Evolutionary conservation across 805 yeast species (phyloP), one percentile per base, ranked within the genome.

Genomic region (Starmerella sirachaensis): DNA sequence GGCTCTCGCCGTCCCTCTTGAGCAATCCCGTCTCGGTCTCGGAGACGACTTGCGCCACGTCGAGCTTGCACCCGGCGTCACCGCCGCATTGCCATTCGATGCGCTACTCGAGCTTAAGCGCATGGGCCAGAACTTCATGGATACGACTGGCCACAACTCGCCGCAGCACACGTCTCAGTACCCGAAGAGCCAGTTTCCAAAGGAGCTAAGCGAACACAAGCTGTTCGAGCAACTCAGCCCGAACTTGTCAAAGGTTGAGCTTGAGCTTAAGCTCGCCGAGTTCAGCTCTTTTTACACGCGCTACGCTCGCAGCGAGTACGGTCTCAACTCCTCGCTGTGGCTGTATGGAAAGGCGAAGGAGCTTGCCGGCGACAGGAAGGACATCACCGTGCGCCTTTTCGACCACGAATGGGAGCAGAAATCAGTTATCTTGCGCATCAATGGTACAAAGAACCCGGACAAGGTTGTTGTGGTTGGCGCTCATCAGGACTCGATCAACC

Each of bases 401-500:
- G 59, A 68, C 18, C 95, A 86, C 56, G 51, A 64, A 3, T 86
- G 94, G 94, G 65, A 63, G 45, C 96, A 86, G 59, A 76, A 70
- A 52, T 78, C 91, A 3, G 63, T 83, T 3, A 68, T 86, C 35
- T 82, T 81, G 8, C 63, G 68, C 12, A 65, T 86, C 30, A 66
- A 47, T 25, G 62, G 62, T 31, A 46, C 60, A 24, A 52, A 59
- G 26, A 48, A 48, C 29, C 55, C 63, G 1, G 69, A 69, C 17
- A 65, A 67, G 33, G 59, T 66, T 5, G 76, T 88, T 1, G 74
- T 88, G 12, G 70, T 88, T 27, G 95, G 95, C 1, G 80, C 93
- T 18, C 97, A 88, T 60, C 81, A 78, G 54, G 97, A 88, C 56
- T 78, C 93, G 2, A 68, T 77, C 46, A 84, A 83, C 55, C 63